Base-by-base conservation (phyloP, 2,329 filamentous ascomycete species). In the Aspergillus sclerotialis region DNA sequence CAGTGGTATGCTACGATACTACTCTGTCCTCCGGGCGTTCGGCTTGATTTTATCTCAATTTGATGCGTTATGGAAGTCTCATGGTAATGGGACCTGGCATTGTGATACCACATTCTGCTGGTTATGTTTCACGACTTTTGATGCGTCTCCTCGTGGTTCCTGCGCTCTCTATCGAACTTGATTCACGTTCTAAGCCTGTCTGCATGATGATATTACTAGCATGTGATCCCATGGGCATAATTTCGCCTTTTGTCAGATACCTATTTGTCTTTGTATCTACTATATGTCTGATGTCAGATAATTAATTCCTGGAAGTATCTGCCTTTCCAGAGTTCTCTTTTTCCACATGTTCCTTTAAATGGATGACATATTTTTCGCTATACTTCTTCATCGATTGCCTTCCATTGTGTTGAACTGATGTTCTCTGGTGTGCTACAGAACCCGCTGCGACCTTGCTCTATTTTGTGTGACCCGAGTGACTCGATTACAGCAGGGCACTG, bases 191-290 rank as follows among this genome's bases (percentile, higher is more conserved):
- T 40, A 18, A n/a, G 14, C 26, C 35, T 40, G 19, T 26, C 30
- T 25, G 27, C 16, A 19, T 30, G 25, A 31, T 27, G 15, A 24
- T 21, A 21, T 35, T 11, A 35, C 27, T 19, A 35, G 37, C 34
- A 35, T 42, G 30, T 38, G 38, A 37, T 42, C 30, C 25, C 30
- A 25, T 39, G 34, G 41, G 37, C 37, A 38, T 46, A 30, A n/a
- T n/a, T 44, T 39, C 36, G 24, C 36, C 36, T 39, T 37, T 37
- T 50, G 47, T 48, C 52, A 56, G 53, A 57, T 59, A 58, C 53
- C 55, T 58, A 50, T 49, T 44, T 46, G 37, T 42, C 37, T n/a
- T 45, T 57, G 50, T 58, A 56, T 35, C 43, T 52, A 53, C 33
- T 43, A 36, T 44, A 43, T 48, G 45, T 44, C 43, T 36, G 33